Evolutionary conservation across 1,139 yeast species (phyloP).

Genomic region (Geotrichum histeridarum): DNA sequence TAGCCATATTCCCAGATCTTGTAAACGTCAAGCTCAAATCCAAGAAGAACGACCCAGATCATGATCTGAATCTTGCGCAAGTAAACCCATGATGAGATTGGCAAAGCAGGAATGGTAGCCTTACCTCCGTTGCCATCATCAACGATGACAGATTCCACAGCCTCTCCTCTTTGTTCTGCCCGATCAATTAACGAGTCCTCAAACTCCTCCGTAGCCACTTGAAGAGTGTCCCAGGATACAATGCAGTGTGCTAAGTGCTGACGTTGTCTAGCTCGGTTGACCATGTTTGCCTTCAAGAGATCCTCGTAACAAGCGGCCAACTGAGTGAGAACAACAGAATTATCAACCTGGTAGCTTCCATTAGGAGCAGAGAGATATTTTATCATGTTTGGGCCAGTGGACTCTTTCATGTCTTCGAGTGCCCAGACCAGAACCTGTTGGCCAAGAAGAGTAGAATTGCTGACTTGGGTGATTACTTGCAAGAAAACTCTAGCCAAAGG

Average conservation of each 20-base stretch:
- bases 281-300: slow-evolving; percentile 28
- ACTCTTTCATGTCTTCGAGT: slow-evolving; percentile 32
- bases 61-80: slow-evolving; percentile 60
- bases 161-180: slow-evolving; percentile 2
- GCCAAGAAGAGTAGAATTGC: slow-evolving; percentile 24
- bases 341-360: slow-evolving; percentile 5
- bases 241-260: slow-evolving; percentile 58
- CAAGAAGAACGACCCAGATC: slow-evolving; percentile 66
- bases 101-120: slow-evolving; percentile 39
- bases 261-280: slow-evolving; percentile 78
- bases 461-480: slow-evolving; percentile 21
- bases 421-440: slow-evolving; percentile 32
- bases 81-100: slow-evolving; percentile 66
- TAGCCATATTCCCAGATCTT: slow-evolving; percentile 63
- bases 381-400: slow-evolving; percentile 23
- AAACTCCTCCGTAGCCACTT: slow-evolving; percentile 82
- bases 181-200: slow-evolving; percentile 84
- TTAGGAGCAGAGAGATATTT: slow-evolving; percentile 1
- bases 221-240: slow-evolving; percentile 71
- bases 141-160: not conserved
- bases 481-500: slow-evolving; percentile 35
- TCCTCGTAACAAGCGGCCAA: slow-evolving; percentile 10
- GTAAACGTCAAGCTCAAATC: slow-evolving; percentile 73
- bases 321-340: slow-evolving; percentile 7
- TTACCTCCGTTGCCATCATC: slow-evolving; percentile 6